Conservation (phyloP, 2,329 filamentous ascomycete genomes). For the Phaeomoniella chlamydospora region DNA sequence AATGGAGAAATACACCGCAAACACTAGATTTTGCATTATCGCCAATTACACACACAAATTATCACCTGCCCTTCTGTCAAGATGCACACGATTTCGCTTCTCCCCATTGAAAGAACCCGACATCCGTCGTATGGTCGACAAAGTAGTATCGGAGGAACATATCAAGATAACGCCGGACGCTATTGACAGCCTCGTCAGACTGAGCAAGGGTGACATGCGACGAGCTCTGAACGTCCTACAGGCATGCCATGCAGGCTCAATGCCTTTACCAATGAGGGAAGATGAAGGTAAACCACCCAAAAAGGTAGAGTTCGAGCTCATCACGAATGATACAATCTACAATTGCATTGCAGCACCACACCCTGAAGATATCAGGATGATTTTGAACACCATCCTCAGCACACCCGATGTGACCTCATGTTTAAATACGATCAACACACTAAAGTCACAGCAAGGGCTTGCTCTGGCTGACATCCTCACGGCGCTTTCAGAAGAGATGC, state of each 20-base stretch:
- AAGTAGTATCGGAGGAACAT: constrained; percentile 74
- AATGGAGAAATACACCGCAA: constrained; percentile 98
- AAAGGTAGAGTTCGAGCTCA: constrained; percentile 45
- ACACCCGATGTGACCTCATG: constrained; percentile 84
- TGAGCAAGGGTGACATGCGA: constrained; percentile 95
- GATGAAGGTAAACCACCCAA: constrained; percentile 22
- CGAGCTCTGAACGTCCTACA: constrained; percentile 88
- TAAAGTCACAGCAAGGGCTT: constrained; percentile 75
- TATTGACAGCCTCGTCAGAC: constrained; percentile 63
- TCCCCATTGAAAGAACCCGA: constrained; percentile 82
- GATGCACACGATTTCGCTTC: constrained; percentile 91
- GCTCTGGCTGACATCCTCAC: constrained; percentile 91
- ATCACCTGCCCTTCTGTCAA: constrained; percentile 76
- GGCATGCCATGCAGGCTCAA: constrained; percentile 88
- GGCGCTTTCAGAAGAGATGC: constrained; percentile 66
- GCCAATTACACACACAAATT: constrained; percentile 99
- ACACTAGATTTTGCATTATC: constrained; percentile 95
- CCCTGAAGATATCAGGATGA: constrained; percentile 72
- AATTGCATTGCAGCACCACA: constrained; percentile 94
- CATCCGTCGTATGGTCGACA: constrained; percentile 72
- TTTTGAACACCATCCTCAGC: constrained; percentile 67
- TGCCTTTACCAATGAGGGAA: constrained; percentile 26
- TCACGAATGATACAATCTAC: constrained; percentile 86
- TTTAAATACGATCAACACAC: constrained; percentile 69
- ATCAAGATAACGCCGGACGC: constrained; percentile 74